Base-by-base conservation (phyloP, 1,284 basidiomycete genomes). In the Apiotrichum domesticum region DNA sequence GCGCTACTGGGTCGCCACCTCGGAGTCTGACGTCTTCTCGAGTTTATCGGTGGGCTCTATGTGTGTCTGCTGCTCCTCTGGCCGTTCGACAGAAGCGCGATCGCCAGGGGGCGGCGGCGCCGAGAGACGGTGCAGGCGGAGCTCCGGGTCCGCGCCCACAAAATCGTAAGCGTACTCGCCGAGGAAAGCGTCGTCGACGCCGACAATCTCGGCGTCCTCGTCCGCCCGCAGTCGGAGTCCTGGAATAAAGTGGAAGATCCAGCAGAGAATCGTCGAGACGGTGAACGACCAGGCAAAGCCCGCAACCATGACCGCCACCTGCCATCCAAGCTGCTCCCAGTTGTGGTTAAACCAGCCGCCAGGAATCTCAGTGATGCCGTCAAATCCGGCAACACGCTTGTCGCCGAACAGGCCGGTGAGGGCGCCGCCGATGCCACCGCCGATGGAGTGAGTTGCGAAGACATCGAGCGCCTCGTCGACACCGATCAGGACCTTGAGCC, bases 131-230 rank as follows among this genome's bases (percentile, higher is more conserved):
- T 37, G 35, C 14, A 75, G 57, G 49, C 70, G 65, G n/a, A 82
- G 70, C 71, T 86, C 84, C 47, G 80, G 77, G 65, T 89, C 87
- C 58, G 89, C 63, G 33, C 69, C 73, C 47, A 75, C 71, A 66
- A 90, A 92, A 77, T 93, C 89, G 73, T 92, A 91, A n/a, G 88
- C 88, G 66, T 86, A 91, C 78, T 97, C 94, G 67, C 94, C 94
- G 81, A 96, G 87, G 79, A 94, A 89, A 11, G 86, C 84, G 69
- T 96, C 90, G 74, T 98, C 95, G 62, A 96, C 86, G 62, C 95
- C 95, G 57, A 97, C 79, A 59, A 93, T 87, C 80, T 98, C 94
- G 35, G 85, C 84, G 63, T 92, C 88, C 66, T 95, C 92, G 35
- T 79, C 77, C 15, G 83, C 82, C 58, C 92, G 86, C 48, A 98